Evolutionary conservation across 1,284 basidiomycete species (phyloP).

Genomic region (Trametes sp.): DNA sequence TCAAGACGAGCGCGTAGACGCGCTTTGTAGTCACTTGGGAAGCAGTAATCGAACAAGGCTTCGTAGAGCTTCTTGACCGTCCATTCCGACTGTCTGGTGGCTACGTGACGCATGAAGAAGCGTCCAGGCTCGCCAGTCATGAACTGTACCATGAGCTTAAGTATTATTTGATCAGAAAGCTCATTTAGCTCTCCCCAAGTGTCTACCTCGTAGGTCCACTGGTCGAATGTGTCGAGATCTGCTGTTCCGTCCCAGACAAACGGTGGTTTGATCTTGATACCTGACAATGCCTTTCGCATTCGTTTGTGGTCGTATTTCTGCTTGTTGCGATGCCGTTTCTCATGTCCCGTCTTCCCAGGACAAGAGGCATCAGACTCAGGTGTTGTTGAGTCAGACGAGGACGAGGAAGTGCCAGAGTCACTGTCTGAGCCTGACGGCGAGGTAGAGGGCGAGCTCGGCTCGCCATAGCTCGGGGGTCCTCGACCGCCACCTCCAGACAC

Average conservation of each 20-base stretch:
- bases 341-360: neutral
- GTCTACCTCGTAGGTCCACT: slow-evolving; percentile 30
- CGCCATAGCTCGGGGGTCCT: neutral
- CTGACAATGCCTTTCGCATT: slow-evolving; percentile 1
- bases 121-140: slow-evolving; percentile 20
- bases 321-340: neutral
- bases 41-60: slow-evolving; percentile 34
- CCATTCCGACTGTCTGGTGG: slow-evolving; percentile 16
- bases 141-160: slow-evolving; percentile 8
- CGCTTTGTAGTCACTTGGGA: slow-evolving; percentile 31
- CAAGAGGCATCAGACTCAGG: neutral
- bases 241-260: slow-evolving; percentile 24
- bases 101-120: slow-evolving; percentile 33
- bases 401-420: neutral
- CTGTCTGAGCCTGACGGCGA: neutral
- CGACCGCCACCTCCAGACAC: neutral
- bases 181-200: slow-evolving; percentile 22
- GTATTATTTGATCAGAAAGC: neutral
- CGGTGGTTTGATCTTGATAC: slow-evolving; percentile 12
- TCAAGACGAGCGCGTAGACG: slow-evolving; percentile 20
- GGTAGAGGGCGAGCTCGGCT: neutral
- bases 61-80: slow-evolving; percentile 26
- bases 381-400: neutral
- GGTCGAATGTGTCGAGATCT: slow-evolving; percentile 27
- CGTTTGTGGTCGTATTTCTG: slow-evolving; percentile 1